phyloP scores from a whole-genome alignment of 164 flowering plant species.

The Hamamelis virginiana region DNA sequence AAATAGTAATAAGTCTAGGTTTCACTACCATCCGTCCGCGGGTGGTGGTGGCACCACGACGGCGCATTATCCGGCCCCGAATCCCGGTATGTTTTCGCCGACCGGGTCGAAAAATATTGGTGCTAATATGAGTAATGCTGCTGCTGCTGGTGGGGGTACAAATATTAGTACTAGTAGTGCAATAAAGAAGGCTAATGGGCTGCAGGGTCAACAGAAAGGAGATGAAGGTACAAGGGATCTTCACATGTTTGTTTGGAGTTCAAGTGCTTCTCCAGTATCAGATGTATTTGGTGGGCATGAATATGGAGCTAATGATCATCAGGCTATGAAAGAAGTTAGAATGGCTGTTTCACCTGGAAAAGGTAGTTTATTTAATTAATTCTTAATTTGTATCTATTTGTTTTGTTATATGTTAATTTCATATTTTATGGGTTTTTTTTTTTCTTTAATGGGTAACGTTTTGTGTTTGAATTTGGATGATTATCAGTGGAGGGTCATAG shows the following conservation, averaged over 20 bases:
- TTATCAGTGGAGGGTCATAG: slow-evolving; percentile 37
- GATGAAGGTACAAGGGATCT: slow-evolving; percentile 69
- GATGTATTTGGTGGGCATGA: slow-evolving; percentile 84
- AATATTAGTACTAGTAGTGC: not conserved
- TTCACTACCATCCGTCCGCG: slow-evolving; percentile 21
- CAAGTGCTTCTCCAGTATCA: slow-evolving; percentile 95
- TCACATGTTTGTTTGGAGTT: slow-evolving; percentile 99
- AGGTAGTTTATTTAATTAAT: slow-evolving; percentile 29
- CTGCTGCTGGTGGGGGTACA: not conserved
- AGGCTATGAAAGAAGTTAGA: slow-evolving; percentile 54
- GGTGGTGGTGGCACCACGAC: slow-evolving; percentile 3
- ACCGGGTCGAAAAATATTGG: slow-evolving; percentile 29
- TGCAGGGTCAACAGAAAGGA: slow-evolving; percentile 29
- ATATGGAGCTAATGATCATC: slow-evolving; percentile 42
- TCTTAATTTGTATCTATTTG: not conserved
- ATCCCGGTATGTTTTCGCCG: slow-evolving; percentile 79
- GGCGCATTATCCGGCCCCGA: slow-evolving; percentile 73
- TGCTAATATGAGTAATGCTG: slow-evolving; percentile 13
- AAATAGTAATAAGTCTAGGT: slow-evolving; percentile 13
- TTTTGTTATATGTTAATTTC: not conserved
- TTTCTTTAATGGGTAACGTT: not conserved
- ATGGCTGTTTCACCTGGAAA: slow-evolving; percentile 71
- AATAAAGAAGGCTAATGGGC: slow-evolving; percentile 42
- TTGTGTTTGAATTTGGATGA: not conserved
- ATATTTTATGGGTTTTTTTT: not conserved